Base-by-base conservation (phyloP, 495 filamentous ascomycete genomes). In the Aspergillus sclerotiicarbonarius region DNA sequence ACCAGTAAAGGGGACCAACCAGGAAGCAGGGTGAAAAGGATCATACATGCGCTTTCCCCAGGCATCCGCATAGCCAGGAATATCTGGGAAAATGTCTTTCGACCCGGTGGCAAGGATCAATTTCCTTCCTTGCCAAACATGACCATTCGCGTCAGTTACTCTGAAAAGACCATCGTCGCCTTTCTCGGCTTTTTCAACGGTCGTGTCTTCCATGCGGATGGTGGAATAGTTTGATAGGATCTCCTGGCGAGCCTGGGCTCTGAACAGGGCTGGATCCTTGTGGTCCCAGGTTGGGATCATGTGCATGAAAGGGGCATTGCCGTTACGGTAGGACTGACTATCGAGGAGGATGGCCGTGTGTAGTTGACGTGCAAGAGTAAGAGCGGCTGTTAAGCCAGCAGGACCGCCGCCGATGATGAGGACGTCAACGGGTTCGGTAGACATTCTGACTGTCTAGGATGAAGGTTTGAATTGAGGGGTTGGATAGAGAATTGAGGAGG, bases 391-490 rank as follows among this genome's bases (percentile, higher is more conserved):
- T 6, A 58, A 25, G 3, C 56, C 56, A 6, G 56, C 49, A 18
- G 56, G 56, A 19, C 56, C 49, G 8, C 49, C 56, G 21, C 56
- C 56, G 37, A 58, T 16, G 30, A 58, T 53, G 0, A 57, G 29
- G 19, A 50, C 54, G 32, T 57, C 54, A 20, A 45, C 43, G 12
- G 12, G 12, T 18, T 20, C 19, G 16, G 43, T 16, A 12, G 43
- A n/a, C 43, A 45, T 45, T 18, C 13, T 37, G 1, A 9, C 13
- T 37, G 31, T 33, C 31, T 33, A 6, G 31, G 6, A 10, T 33
- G 31, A 33, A 10, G 6, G 6, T 33, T 10, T 33, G 6, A 33
- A 6, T n/a, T 19, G 41, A 44, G 6, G 41, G 16, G 41, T 15
- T n/a, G 13, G 41, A n/a, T 44, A 19, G 41, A 44, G 16, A 19